Evolutionary conservation across 1,139 yeast species (phyloP).

Genomic region (Zygosaccharomyces pseudobailii): DNA sequence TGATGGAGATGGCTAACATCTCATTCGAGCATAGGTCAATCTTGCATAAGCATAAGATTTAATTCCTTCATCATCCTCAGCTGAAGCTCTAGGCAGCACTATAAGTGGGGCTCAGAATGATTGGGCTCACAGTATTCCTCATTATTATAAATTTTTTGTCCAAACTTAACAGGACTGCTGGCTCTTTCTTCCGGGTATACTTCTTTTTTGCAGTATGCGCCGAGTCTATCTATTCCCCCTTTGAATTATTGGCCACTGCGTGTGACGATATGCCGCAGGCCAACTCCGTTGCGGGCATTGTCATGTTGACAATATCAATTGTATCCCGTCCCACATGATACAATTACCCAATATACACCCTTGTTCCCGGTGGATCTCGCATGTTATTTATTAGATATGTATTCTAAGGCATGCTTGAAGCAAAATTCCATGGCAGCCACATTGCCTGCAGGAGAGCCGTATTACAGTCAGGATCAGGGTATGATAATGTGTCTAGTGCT

Average conservation of each 20-base stretch:
- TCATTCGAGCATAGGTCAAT: conserved; percentile 44
- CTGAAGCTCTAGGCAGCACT: conserved; percentile 44
- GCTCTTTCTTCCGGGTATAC: conserved; percentile 45
- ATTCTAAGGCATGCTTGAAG: conserved; percentile 46
- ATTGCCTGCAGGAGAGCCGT: conserved; percentile 32
- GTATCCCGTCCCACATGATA: conserved; percentile 50
- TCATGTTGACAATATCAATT: conserved; percentile 44
- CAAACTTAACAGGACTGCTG: conserved; percentile 44
- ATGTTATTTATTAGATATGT: conserved; percentile 49
- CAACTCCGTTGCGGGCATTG: conserved; percentile 47
- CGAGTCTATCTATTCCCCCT: conserved; percentile 39
- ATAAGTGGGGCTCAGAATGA: conserved; percentile 41
- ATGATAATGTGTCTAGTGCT: conserved; percentile 37
- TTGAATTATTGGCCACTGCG: conserved; percentile 43
- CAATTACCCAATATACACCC: conserved; percentile 51
- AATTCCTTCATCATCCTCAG: conserved; percentile 48
- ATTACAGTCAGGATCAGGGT: conserved; percentile 53
- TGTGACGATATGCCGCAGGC: conserved; percentile 43
- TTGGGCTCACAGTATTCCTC: conserved; percentile 39
- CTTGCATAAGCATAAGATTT: conserved; percentile 45
- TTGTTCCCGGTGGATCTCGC: conserved; percentile 54
- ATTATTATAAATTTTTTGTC: conserved; percentile 47
- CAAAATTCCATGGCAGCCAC: conserved; percentile 41
- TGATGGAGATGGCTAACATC: conserved; percentile 47
- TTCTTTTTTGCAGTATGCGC: conserved; percentile 39